A percentile compares a stretch with the other conserved stretches of the same genome.
These are phyloP conservation scores for Hirschioporus abietinus DNA, from an alignment of 768 basidiomycete genomes.

Conservation along the genomic window DNA sequence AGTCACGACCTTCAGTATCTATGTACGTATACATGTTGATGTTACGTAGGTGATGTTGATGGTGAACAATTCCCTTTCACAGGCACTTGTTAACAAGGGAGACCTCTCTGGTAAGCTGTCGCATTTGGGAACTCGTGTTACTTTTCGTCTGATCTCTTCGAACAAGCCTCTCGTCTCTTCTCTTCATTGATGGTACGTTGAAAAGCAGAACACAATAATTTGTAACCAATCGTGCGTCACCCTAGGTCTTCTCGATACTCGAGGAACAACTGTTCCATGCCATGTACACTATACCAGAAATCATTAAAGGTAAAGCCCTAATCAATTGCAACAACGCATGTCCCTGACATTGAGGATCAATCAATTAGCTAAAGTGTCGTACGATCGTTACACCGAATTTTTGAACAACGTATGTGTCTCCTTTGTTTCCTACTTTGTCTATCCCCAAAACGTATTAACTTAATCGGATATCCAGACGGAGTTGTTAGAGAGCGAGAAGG, in stretches of 20 bases:
- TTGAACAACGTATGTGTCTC: constrained; percentile 24
- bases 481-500: constrained; percentile 21
- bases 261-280: not conserved
- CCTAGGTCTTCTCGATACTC: not conserved
- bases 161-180: constrained; percentile 25
- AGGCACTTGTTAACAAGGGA: constrained; percentile 33
- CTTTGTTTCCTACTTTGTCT: no score
- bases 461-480: constrained; percentile 19
- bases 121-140: constrained; percentile 19
- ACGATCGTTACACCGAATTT: constrained; percentile 37
- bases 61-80: not conserved
- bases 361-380: constrained; percentile 28
- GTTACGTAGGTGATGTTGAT: not conserved
- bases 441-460: not conserved
- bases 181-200: not conserved
- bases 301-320: not conserved
- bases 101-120: constrained; percentile 26
- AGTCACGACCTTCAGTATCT: constrained; percentile 58
- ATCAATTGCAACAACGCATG: not conserved
- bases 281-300: not conserved
- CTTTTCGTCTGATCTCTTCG: constrained; percentile 26
- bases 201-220: not conserved
- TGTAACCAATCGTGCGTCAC: not conserved
- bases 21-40: constrained; percentile 45
- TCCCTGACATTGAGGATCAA: not conserved